These are phyloP conservation scores for Medicago arabica DNA, from an alignment of 306 rosid genomes.

Conservation along the genomic window DNA sequence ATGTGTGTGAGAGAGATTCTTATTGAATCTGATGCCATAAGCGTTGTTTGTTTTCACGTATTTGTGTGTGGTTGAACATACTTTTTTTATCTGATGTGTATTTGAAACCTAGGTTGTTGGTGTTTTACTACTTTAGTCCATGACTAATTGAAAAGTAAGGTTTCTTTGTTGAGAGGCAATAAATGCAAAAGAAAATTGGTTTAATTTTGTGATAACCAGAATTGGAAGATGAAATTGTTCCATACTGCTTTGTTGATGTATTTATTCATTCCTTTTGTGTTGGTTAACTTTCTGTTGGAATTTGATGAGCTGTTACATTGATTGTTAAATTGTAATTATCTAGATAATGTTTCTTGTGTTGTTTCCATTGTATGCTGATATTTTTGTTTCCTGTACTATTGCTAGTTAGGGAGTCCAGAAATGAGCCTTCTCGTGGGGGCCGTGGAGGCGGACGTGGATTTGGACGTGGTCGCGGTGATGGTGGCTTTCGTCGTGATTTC, in stretches of 20 bases:
- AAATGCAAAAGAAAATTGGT: not conserved
- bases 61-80: not conserved
- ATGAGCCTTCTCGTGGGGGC: conserved; percentile 65
- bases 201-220: not conserved
- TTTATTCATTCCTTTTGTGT: not conserved
- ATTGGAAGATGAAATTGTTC: not conserved
- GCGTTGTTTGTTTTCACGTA: not conserved
- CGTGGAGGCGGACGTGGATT: conserved; percentile 50
- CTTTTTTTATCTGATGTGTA: not conserved
- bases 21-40: conserved; percentile 11
- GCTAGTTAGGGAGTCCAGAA: conserved; percentile 79
- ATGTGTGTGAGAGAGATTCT: not conserved
- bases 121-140: not conserved
- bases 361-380: not conserved
- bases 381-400: not conserved
- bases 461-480: conserved; percentile 53
- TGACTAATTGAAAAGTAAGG: not conserved
- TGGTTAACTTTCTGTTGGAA: not conserved
- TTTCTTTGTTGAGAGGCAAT: not conserved
- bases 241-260: not conserved
- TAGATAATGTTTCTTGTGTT: not conserved
- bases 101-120: not conserved
- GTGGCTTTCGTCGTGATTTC: conserved; percentile 53
- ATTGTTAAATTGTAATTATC: not conserved
- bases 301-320: not conserved